Base-by-base conservation (phyloP, 192 early-diverging fungal genomes). In the Coemansia sp. region DNA sequence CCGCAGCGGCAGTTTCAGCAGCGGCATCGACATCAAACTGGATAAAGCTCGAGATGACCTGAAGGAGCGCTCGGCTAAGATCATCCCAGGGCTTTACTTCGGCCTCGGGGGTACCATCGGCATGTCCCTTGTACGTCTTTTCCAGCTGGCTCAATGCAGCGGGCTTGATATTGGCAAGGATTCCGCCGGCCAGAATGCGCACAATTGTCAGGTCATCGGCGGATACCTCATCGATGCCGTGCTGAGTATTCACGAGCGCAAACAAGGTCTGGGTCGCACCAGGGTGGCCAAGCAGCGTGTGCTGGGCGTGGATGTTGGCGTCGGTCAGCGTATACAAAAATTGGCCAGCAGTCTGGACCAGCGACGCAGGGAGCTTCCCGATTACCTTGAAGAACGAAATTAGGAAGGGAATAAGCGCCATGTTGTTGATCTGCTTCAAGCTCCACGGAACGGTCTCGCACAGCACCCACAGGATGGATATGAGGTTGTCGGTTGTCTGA, bases 251-350 rank as follows among this genome's bases (percentile, higher is more conserved):
- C 15, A 90, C 70, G 24, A 88, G 80, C 29, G 76, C 77, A 65
- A 84, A 78, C 33, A 93, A 78, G 18, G 74, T 77, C 15, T 77
- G 71, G 11, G 88, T 76, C 13, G 89, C 88, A 63, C 85, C 84
- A 6, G 85, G 79, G 67, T 89, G 89, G 18, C 76, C 71, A 33
- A 85, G 71, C 76, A 93, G 89, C 4, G 87, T 72, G 29, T 86
- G 79, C 51, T 88, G 73, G 38, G 88, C 86, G 4, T 86, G 83
- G 13, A 76, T 67, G 69, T 94, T 94, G 18, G 92, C 91, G 60
- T 95, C 94, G 0, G 93, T 92, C 47, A 97, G 80, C 4, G 93
- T 93, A 71, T 92, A 90, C 15, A 97, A 82, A 47, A 90, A 93
- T 82, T 95, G 94, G 9, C 86, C 93, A 33, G 85, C 81, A 2